Conservation (phyloP, 768 basidiomycete genomes). For the Serendipita sp. region DNA sequence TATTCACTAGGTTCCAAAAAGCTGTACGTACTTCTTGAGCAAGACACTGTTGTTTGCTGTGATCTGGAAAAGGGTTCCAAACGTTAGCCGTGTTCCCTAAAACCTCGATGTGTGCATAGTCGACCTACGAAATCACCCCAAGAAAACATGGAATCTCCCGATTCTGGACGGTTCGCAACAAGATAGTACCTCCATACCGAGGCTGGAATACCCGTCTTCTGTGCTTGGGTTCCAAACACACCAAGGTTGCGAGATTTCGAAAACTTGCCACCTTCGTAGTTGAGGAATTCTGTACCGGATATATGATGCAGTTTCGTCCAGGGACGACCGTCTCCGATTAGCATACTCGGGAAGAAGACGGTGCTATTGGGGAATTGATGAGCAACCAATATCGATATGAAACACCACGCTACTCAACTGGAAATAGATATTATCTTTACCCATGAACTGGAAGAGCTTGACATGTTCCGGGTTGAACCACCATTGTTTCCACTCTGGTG, state of each 20-base stretch:
- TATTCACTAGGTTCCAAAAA: not conserved
- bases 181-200: conserved; percentile 98
- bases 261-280: conserved; percentile 98
- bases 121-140: conserved; percentile 79
- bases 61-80: conserved; percentile 33
- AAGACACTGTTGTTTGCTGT: conserved; percentile 84
- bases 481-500: conserved; percentile 89
- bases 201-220: conserved; percentile 80
- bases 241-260: conserved; percentile 94
- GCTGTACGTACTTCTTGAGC: conserved; percentile 64
- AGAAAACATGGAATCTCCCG: conserved; percentile 86
- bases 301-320: conserved; percentile 93
- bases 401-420: conserved; percentile 24
- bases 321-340: conserved; percentile 71
- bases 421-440: conserved; percentile 98
- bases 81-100: not conserved
- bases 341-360: conserved; percentile 81
- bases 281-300: conserved; percentile 92
- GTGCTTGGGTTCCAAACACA: conserved; percentile 89
- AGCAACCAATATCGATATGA: not conserved
- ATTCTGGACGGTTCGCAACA: conserved; percentile 83
- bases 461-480: conserved; percentile 90
- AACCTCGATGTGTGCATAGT: not conserved
- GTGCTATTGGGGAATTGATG: conserved; percentile 25
- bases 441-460: conserved; percentile 95